These are phyloP conservation scores for Trypanosoma avium DNA, from an alignment of 208 protist genomes.

Conservation along the genomic window DNA sequence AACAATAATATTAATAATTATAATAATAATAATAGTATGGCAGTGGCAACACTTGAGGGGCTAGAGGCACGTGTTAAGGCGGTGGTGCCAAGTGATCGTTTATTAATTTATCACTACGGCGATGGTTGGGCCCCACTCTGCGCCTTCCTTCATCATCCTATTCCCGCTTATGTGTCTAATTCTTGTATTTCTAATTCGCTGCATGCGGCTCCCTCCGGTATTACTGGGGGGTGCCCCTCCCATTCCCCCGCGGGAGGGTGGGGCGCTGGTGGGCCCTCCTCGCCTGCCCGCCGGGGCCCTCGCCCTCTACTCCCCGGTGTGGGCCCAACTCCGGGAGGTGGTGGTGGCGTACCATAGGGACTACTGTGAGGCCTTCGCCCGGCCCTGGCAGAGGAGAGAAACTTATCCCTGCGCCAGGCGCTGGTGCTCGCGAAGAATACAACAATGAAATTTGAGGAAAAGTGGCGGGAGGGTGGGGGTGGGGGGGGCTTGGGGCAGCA, in stretches of 20 bases:
- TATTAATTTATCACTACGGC: slow-evolving; percentile 70
- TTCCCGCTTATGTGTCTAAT: slow-evolving; percentile 24
- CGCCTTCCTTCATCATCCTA: slow-evolving; percentile 51
- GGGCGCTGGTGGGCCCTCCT: slow-evolving; percentile 33
- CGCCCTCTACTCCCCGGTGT: slow-evolving; percentile 48
- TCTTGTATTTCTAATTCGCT: neutral
- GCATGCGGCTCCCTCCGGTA: too few species aligned
- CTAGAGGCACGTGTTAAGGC: slow-evolving; percentile 77
- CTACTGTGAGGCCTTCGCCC: slow-evolving; percentile 37
- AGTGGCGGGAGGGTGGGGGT: slow-evolving; percentile 47
- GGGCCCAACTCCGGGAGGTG: slow-evolving; percentile 21
- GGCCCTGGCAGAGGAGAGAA: slow-evolving; percentile 20
- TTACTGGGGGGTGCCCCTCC: too few species aligned
- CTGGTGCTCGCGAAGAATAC: slow-evolving; percentile 65
- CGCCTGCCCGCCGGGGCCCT: slow-evolving; percentile 31
- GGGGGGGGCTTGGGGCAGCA: slow-evolving; percentile 24
- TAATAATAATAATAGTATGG: too few species aligned
- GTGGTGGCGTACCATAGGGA: slow-evolving; percentile 41
- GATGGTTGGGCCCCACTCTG: slow-evolving; percentile 85
- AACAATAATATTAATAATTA: too few species aligned
- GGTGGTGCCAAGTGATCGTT: slow-evolving; percentile 66
- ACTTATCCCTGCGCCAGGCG: slow-evolving; percentile 40
- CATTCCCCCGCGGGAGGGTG: too few species aligned
- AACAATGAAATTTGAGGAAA: slow-evolving; percentile 52
- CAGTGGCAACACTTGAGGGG: slow-evolving; percentile 53